phyloP scores from a whole-genome alignment of 2,329 filamentous ascomycete genomes.

The Drechmeria coniospora region DNA sequence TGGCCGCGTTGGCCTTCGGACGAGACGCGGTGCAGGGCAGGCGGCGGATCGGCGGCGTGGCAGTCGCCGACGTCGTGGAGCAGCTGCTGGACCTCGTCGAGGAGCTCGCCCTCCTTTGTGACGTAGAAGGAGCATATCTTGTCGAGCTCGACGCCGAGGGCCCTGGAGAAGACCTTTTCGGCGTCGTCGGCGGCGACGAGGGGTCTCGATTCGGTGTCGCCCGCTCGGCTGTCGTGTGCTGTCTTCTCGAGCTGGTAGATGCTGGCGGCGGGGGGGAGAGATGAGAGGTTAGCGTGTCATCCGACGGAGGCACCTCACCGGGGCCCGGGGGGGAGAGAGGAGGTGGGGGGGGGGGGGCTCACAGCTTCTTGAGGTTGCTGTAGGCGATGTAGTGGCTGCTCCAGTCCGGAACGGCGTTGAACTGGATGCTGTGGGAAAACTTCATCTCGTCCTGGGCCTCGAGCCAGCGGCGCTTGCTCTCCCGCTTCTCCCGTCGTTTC shows the following conservation, averaged over 20 bases:
- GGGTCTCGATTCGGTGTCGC: constrained; percentile 73
- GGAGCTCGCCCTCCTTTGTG: constrained; percentile 76
- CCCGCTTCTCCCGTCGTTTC: constrained; percentile 28
- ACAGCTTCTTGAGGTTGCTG: constrained; percentile 98
- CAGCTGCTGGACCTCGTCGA: constrained; percentile 65
- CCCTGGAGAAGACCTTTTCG: constrained; percentile 65
- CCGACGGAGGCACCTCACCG: background rate
- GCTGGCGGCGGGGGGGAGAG: constrained; percentile 25
- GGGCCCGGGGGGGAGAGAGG: background rate
- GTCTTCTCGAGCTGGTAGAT: constrained; percentile 93
- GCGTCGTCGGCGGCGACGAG: constrained; percentile 61
- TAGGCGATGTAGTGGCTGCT: constrained; percentile 96
- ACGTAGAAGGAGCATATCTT: constrained; percentile 88
- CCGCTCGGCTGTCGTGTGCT: constrained; percentile 43
- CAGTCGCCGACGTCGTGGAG: constrained; percentile 57
- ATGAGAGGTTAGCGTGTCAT: background rate
- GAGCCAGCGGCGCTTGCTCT: constrained; percentile 53
- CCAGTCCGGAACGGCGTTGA: constrained; percentile 99
- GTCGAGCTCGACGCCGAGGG: constrained; percentile 78
- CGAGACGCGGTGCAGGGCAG: constrained; percentile 18
- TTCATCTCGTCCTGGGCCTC: constrained; percentile 82
- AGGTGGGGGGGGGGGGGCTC: constrained; percentile 20
- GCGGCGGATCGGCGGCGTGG: constrained; percentile 31
- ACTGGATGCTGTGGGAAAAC: constrained; percentile 98
- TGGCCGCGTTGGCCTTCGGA: constrained; percentile 11